Conservation (phyloP, 2,329 filamentous ascomycete genomes). For the Lojkania enalia region DNA sequence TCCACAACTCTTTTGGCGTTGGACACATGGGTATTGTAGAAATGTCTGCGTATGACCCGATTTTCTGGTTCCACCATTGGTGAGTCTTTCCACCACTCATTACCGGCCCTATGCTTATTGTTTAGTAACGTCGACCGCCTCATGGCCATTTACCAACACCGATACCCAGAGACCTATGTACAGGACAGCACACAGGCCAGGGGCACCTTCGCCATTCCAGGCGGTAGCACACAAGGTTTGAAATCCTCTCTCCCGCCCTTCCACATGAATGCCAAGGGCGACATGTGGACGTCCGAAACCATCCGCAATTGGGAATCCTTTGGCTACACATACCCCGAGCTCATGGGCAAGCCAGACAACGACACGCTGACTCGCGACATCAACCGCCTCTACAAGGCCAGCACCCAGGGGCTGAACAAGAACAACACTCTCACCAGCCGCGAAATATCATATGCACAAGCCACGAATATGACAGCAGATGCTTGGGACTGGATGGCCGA, state of each 20-base stretch:
- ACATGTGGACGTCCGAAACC: constrained; percentile 35
- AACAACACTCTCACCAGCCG: constrained; percentile 21
- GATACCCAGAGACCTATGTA: constrained; percentile 40
- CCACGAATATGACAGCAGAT: constrained; percentile 16
- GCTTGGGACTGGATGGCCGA: constrained; percentile 35
- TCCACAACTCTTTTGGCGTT: constrained; percentile 36
- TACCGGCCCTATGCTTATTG: neutral
- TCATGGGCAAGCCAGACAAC: constrained; percentile 29
- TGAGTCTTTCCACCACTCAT: constrained; percentile 6
- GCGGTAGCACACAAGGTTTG: constrained; percentile 23
- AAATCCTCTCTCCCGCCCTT: constrained; percentile 32
- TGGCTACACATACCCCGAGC: constrained; percentile 41
- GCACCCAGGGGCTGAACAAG: constrained; percentile 28
- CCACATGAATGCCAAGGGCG: constrained; percentile 36
- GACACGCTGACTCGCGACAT: constrained; percentile 30
- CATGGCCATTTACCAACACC: constrained; percentile 30
- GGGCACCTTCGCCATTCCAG: constrained; percentile 26
- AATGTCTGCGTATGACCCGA: constrained; percentile 35
- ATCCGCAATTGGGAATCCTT: constrained; percentile 35
- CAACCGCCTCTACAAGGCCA: constrained; percentile 33
- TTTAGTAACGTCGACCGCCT: constrained; percentile 31
- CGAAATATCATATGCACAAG: constrained; percentile 4
- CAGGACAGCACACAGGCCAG: constrained; percentile 26
- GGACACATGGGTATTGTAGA: constrained; percentile 50
- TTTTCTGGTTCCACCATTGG: constrained; percentile 41